Percentiles rank a stretch among this genome's conserved stretches.
Conservation (phyloP, 768 basidiomycete species). For the Tricholoma flavovirens region DNA sequence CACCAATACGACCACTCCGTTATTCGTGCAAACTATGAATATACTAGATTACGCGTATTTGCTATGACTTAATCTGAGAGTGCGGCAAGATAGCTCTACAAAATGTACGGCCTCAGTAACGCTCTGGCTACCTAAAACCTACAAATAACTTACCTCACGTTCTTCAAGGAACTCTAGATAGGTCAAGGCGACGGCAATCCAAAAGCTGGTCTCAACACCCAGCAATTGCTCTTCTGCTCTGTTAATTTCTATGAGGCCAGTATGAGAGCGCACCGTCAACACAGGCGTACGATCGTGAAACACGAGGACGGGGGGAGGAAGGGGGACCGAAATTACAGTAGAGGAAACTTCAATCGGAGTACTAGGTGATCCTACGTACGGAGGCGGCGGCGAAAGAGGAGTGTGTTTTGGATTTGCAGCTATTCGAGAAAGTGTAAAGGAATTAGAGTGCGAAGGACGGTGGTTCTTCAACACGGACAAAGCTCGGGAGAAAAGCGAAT, state of each 20-base stretch:
- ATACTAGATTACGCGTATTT: background rate
- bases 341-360: constrained; percentile 14
- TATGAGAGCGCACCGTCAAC: constrained; percentile 49
- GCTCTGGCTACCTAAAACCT: background rate
- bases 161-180: constrained; percentile 77
- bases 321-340: constrained; percentile 12
- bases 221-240: constrained; percentile 45
- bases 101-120: background rate
- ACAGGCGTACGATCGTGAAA: constrained; percentile 73
- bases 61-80: constrained; percentile 14
- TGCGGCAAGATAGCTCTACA: constrained; percentile 55
- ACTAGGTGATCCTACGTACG: constrained; percentile 24
- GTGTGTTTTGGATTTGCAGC: constrained; percentile 14
- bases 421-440: constrained; percentile 50
- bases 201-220: constrained; percentile 74
- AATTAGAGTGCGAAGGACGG: constrained; percentile 53
- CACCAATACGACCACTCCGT: background rate
- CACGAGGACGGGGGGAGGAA: constrained; percentile 42
- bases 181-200: constrained; percentile 67
- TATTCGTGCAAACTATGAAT: background rate
- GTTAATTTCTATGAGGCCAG: constrained; percentile 63
- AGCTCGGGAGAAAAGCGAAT: constrained; percentile 47
- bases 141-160: constrained; percentile 52
- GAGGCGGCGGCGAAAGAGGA: constrained; percentile 29
- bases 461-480: constrained; percentile 42